A percentile compares a stretch with the other conserved stretches of the same genome.
Evolutionary conservation across 176 grass and related monocot genomes (phyloP).

Genomic region (Tillandsia leiboldiana): DNA sequence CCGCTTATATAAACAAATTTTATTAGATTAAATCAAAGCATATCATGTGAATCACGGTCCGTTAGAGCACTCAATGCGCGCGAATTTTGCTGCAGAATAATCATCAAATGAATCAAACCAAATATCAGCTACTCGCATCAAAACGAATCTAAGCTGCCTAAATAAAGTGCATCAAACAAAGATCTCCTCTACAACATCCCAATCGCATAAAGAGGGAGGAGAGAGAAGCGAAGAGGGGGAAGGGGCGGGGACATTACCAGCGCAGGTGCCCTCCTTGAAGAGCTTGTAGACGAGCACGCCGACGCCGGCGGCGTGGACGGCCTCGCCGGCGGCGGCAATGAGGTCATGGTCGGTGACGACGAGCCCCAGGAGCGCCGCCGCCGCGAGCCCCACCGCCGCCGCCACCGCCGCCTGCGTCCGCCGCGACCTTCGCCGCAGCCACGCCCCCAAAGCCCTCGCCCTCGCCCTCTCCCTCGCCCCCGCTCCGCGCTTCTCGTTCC

Average conservation of each 20-base stretch:
- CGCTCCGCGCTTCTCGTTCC: too few relatives aligned
- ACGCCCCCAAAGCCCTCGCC: not conserved
- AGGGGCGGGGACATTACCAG: not conserved
- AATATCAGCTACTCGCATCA: too few relatives aligned
- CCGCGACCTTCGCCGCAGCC: constrained; percentile 6
- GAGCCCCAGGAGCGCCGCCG: not conserved
- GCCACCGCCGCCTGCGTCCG: constrained; percentile 1
- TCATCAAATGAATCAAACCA: too few relatives aligned
- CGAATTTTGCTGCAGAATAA: too few relatives aligned
- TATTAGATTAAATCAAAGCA: too few relatives aligned
- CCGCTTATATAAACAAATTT: too few relatives aligned
- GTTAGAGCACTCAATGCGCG: too few relatives aligned
- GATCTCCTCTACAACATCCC: not conserved
- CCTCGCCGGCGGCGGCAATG: constrained; percentile 10
- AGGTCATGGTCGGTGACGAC: constrained; percentile 14
- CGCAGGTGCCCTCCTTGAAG: constrained; percentile 9
- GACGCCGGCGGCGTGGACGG: constrained; percentile 19
- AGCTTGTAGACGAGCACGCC: constrained; percentile 13
- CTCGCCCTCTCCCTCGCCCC: too few relatives aligned
- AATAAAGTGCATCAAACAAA: not conserved
- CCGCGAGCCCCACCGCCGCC: constrained; percentile 3
- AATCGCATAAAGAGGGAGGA: not conserved
- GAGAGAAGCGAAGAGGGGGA: too few relatives aligned
- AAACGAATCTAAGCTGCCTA: not conserved
- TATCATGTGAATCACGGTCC: too few relatives aligned